These are phyloP conservation scores for Naematelia aurantialba DNA, from an alignment of 768 basidiomycete species.

Conservation along the genomic window DNA sequence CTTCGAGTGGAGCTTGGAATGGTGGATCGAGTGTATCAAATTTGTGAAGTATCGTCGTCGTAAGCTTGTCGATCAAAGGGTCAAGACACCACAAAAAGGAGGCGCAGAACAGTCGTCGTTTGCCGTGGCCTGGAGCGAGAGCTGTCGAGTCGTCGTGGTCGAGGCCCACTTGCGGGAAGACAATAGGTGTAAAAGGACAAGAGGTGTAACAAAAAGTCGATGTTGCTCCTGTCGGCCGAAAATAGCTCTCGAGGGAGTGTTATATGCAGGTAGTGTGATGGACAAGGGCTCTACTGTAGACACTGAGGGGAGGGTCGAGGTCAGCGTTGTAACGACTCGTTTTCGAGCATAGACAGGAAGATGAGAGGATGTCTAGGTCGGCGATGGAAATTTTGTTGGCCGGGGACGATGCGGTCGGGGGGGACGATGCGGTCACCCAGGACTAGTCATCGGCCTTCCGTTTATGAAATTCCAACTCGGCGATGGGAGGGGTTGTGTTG, in stretches of 20 bases:
- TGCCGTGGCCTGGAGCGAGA: neutral
- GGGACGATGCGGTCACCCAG: neutral
- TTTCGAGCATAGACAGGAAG: too few relatives aligned
- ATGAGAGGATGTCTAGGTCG: too few relatives aligned
- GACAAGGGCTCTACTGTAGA: neutral
- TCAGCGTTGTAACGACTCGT: neutral
- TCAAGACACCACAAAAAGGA: neutral
- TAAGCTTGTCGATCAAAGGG: neutral
- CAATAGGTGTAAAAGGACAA: neutral
- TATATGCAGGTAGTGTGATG: neutral
- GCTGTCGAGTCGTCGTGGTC: neutral
- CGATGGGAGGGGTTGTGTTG: too few relatives aligned
- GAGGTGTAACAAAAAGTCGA: too few relatives aligned
- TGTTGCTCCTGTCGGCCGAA: neutral
- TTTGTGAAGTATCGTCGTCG: neutral
- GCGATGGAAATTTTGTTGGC: too few relatives aligned
- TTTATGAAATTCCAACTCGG: neutral
- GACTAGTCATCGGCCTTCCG: neutral
- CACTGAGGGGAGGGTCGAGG: neutral
- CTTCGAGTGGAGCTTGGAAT: neutral
- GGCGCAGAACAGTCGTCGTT: neutral
- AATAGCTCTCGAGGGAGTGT: neutral
- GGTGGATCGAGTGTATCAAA: neutral
- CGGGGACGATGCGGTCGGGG: neutral
- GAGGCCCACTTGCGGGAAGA: neutral